Evolutionary conservation across 2,329 filamentous ascomycete genomes (phyloP), one percentile per base, ranked within the genome.

Genomic region (Fusarium azukiicola): DNA sequence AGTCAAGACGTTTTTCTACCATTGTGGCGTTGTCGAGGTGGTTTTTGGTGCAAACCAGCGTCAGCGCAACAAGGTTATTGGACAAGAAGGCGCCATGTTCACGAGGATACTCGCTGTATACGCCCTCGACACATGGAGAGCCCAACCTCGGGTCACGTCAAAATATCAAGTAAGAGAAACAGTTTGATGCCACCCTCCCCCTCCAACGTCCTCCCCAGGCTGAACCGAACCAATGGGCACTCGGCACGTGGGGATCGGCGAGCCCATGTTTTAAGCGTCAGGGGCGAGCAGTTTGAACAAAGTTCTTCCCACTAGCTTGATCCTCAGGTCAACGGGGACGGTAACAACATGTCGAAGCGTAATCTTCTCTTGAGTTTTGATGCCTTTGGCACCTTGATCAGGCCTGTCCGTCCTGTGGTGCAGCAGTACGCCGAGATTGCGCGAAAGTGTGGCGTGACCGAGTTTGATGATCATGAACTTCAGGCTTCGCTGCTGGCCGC

Each of bases 301-400:
- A 61, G 56, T 61, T 61, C 40, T 61, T 42, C 56, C 56, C 56
- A 61, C 56, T 61, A 61, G n/a, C 56, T 36, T n/a, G 23, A 40
- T 61, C 40, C 56, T 61, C 56, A 21, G 21, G 54, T 32, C 23
- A 32, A 36, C 50, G 7, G 14, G 23, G 10, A 27, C 32, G 52
- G 36, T 56, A 13, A 58, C 16, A 52, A 16, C 38, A 81, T 91
- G 92, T 74, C 72, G 36, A 81, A 63, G 5, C 50, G 69, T 19
- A 80, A 79, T 27, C 72, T 81, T 1, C 67, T 81, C 0, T 11
- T 81, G 16, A 81, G 79, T 12, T 81, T 81, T 49, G 79, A 81
- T 8, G 79, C 79, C 0, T 81, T 81, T 1, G 79, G 79, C 2
- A 81, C 79, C 0, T 12, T 81, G 0, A 79, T 81, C 7, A 46